Evolutionary conservation across 2,329 filamentous ascomycete genomes (phyloP), one percentile per base, ranked within the genome.

Genomic region (Botrytis pseudocinerea): DNA sequence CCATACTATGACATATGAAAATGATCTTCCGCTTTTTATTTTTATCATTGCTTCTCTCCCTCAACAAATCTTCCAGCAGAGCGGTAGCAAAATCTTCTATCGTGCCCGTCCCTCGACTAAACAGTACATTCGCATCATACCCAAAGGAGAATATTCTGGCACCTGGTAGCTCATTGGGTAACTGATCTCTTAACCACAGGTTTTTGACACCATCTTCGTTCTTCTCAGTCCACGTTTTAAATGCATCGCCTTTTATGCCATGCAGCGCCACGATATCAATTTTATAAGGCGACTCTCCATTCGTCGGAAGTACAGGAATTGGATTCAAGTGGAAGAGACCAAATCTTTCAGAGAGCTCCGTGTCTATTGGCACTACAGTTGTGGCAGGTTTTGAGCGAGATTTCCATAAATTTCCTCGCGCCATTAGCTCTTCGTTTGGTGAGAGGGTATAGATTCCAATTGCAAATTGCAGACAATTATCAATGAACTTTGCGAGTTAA

Each of bases 1-100:
- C 77, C 76, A 78, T 77, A 16, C 77, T 78, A 73, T 78, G 76
- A 44, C 76, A 75, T 12, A 78, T 62, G 5, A 78, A 77, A 3
- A 78, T 75, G 25, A 78, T 68, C 10, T 71, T 74, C 4, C 77
- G 60, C 18, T 68, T 63, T 18, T 73, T 40, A 28, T 75, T 46
- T 44, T 42, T 0, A 48, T 38, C n/a, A 22, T 38, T 25, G 0
- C 0, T 59, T n/a, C 71, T 32, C 68, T 65, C 70, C 1, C 46
- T 62, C n/a, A 60, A 18, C 22, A 78, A 61, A n/a, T 57, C 42
- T 9, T 76, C 69, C 9, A 79, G 44, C 1, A 79, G 71, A 5
- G 22, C 4, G 14, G 54, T 64, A 0, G 77, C 76, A 35, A 73
- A 75, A 40, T 73, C 70, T 32, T 76, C 74, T 44, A 79, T 68